Percentiles rank a stretch among this genome's conserved stretches.
phyloP scores from a whole-genome alignment of 495 filamentous ascomycete genomes.

The Pseudomonodictys pantanalensis region DNA sequence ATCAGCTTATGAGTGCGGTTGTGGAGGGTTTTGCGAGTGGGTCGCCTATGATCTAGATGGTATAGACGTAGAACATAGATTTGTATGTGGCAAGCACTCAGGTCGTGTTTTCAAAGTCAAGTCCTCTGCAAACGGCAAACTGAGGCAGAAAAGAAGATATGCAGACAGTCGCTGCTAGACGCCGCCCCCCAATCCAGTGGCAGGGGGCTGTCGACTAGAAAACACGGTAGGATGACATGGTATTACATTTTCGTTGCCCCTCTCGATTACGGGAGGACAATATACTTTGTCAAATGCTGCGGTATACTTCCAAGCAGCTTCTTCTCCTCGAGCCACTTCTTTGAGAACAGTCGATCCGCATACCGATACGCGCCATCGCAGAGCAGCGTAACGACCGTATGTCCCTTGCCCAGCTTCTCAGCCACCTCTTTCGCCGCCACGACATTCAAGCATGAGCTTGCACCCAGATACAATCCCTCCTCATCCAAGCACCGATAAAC shows the following conservation, averaged over 20 bases:
- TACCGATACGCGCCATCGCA: slow-evolving; percentile 97
- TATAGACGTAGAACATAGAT: no score
- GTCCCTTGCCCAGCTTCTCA: slow-evolving; percentile 80
- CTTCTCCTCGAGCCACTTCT: slow-evolving; percentile 84
- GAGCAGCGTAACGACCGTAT: slow-evolving; percentile 88
- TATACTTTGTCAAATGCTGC: slow-evolving; percentile 82
- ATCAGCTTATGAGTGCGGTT: slow-evolving; percentile 46
- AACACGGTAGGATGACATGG: not conserved
- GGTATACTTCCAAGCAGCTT: slow-evolving; percentile 79
- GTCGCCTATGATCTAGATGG: slow-evolving; percentile 25
- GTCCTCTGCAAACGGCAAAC: no score
- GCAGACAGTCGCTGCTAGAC: no score
- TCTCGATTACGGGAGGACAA: slow-evolving; percentile 68
- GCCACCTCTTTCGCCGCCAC: slow-evolving; percentile 94
- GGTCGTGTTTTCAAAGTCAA: no score
- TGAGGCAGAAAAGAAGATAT: no score
- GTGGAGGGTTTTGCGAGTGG: slow-evolving; percentile 40
- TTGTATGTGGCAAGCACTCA: no score
- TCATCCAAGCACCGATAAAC: slow-evolving; percentile 96
- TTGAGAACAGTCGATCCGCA: slow-evolving; percentile 87
- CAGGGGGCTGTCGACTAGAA: no score
- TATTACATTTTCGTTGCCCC: not conserved
- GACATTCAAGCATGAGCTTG: slow-evolving; percentile 88
- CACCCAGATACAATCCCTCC: slow-evolving; percentile 94
- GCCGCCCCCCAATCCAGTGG: no score